Conservation (phyloP, 2,329 filamentous ascomycete genomes). For the Drechmeria coniospora region DNA sequence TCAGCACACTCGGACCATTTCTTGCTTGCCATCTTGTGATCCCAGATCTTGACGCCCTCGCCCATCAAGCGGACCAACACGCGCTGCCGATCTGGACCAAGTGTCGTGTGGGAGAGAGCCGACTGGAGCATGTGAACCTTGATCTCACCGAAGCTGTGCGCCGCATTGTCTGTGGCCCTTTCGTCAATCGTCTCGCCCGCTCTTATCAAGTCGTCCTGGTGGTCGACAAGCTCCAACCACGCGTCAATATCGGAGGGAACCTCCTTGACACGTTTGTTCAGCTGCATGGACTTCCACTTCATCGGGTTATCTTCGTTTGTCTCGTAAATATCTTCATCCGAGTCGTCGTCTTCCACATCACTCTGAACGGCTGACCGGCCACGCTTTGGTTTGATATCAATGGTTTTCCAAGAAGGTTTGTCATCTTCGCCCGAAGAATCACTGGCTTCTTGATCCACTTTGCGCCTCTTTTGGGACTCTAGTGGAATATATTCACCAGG, state of each 20-base stretch:
- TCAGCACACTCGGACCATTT: constrained; percentile 45
- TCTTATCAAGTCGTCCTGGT: constrained; percentile 56
- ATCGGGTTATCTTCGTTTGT: constrained; percentile 26
- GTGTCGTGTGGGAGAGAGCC: constrained; percentile 44
- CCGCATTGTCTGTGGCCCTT: constrained; percentile 41
- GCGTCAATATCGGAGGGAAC: constrained; percentile 50
- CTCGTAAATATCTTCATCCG: constrained; percentile 19
- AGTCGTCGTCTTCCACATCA: constrained; percentile 32
- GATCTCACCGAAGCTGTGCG: constrained; percentile 57
- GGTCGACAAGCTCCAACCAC: constrained; percentile 66
- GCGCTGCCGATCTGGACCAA: constrained; percentile 33
- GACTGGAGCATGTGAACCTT: constrained; percentile 69
- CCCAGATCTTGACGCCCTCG: constrained; percentile 64
- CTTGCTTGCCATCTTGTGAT: constrained; percentile 38
- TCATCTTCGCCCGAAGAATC: constrained; percentile 31
- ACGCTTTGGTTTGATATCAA: constrained; percentile 50
- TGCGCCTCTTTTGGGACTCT: constrained; percentile 26
- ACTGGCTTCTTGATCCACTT: constrained; percentile 14
- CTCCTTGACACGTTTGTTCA: constrained; percentile 49
- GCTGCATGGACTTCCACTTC: constrained; percentile 39
- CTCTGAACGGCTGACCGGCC: constrained; percentile 28
- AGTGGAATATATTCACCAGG: constrained; percentile 35
- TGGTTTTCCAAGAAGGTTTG: constrained; percentile 46
- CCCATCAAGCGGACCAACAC: constrained; percentile 56
- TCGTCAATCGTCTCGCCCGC: constrained; percentile 27